Base-by-base conservation (phyloP, 2,329 filamentous ascomycete genomes). In the Ophiostoma quercus region DNA sequence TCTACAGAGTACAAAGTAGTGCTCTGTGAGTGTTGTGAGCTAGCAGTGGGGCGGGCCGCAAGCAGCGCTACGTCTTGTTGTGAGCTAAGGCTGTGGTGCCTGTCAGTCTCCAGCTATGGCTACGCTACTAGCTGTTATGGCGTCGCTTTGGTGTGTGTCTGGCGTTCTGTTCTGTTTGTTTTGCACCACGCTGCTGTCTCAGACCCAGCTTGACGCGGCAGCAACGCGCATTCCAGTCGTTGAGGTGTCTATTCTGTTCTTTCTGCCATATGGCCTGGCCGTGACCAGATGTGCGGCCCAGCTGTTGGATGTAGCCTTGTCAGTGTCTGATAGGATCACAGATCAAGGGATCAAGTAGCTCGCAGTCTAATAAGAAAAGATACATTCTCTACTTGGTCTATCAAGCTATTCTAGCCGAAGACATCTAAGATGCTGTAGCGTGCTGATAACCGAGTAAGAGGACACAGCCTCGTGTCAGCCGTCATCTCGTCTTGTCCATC, bases 101-200 rank as follows among this genome's bases (percentile, higher is more conserved):
- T 29, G 25, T 29, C 25, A 29, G 25, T 29, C 25, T 29, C 25
- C 25, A 29, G 25, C 25, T 29, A 29, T 29, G 25, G 25, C 25
- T 29, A 29, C 25, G 25, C 25, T 29, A 29, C 25, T 29, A 29
- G 25, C 25, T 29, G 25, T 29, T 43, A 43, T 66, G 34, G 63
- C 25, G 63, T 66, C 22, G n/a, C 5, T 43, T 66, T 66, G 65
- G 37, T 66, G 65, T 47, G 65, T 66, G 37, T 66, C 65, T 66
- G 65, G 65, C 65, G 65, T 66, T 66, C 22, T 66, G n/a, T 3
- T 7, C 12, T 66, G n/a, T 65, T 65, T 34, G 7, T 65, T 65
- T 65, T 65, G 57, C 9, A 19, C 32, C 19, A 19, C 34, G 0
- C 32, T 6, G 29, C 19, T 65, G 29, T 65, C 22, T 19, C 25